A percentile compares a stretch with the other conserved stretches of the same genome.
These are phyloP conservation scores for Parathielavia hyrcaniae DNA, from an alignment of 495 filamentous ascomycete genomes.

Conservation along the genomic window DNA sequence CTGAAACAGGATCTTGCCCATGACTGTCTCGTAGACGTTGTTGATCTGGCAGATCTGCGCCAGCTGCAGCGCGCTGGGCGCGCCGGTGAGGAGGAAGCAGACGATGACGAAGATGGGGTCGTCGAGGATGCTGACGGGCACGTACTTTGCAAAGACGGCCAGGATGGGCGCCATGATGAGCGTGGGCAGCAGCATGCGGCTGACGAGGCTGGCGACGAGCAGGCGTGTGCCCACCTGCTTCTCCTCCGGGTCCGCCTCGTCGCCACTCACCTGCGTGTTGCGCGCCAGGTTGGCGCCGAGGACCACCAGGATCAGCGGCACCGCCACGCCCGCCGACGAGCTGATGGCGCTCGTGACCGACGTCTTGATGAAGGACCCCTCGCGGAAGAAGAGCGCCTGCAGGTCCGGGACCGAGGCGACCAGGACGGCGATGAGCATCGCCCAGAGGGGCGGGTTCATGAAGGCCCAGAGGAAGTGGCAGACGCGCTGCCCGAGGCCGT, in stretches of 20 bases:
- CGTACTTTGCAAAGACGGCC: constrained; percentile 83
- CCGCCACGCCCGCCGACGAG: constrained; percentile 83
- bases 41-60: constrained; percentile 99
- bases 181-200: constrained; percentile 87
- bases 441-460: constrained; percentile 98
- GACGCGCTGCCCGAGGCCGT: constrained; percentile 46
- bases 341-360: constrained; percentile 82
- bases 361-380: constrained; percentile 86
- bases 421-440: constrained; percentile 83
- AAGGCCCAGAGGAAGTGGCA: constrained; percentile 70
- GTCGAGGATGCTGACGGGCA: constrained; percentile 88
- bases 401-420: constrained; percentile 84
- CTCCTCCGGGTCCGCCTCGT: constrained; percentile 58
- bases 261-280: constrained; percentile 55
- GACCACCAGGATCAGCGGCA: constrained; percentile 94
- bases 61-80: constrained; percentile 88
- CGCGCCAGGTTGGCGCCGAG: constrained; percentile 84
- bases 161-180: constrained; percentile 90
- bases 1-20: constrained; percentile 90
- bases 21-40: constrained; percentile 85
- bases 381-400: constrained; percentile 78
- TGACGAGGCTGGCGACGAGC: constrained; percentile 76
- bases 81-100: constrained; percentile 90
- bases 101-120: constrained; percentile 98
- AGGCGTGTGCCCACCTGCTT: constrained; percentile 63